phyloP scores from a whole-genome alignment of 371 early-diverging fungal species.

The Mucor irregularis region DNA sequence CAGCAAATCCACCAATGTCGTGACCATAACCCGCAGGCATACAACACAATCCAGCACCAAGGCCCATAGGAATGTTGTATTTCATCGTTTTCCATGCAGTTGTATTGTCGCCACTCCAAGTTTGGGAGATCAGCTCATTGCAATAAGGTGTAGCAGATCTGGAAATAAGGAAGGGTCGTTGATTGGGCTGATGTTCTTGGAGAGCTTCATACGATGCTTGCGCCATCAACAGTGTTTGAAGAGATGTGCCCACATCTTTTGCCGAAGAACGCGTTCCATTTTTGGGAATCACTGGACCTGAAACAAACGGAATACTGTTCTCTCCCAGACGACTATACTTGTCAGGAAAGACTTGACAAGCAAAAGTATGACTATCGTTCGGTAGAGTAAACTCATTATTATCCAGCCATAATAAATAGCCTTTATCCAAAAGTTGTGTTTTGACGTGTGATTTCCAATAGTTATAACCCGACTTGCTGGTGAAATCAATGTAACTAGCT shows the following conservation, averaged over 20 bases:
- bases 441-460: slow-evolving; percentile 56
- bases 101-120: slow-evolving; percentile 66
- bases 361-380: slow-evolving; percentile 43
- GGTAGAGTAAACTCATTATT: slow-evolving; percentile 62
- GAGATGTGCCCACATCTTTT: slow-evolving; percentile 38
- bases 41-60: slow-evolving; percentile 47
- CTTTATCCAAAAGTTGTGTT: slow-evolving; percentile 45
- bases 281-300: slow-evolving; percentile 6
- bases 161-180: slow-evolving; percentile 61
- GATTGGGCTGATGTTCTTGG: slow-evolving; percentile 27
- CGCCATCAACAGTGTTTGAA: slow-evolving; percentile 61
- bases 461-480: slow-evolving; percentile 45
- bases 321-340: not conserved
- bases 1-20: slow-evolving; percentile 66
- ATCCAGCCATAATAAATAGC: slow-evolving; percentile 63
- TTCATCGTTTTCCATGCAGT: slow-evolving; percentile 65
- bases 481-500: slow-evolving; percentile 61
- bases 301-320: not conserved
- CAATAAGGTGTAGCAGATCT: slow-evolving; percentile 54
- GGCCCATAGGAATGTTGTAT: slow-evolving; percentile 64
- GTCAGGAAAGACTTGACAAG: slow-evolving; percentile 27
- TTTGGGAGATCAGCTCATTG: slow-evolving; percentile 49
- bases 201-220: slow-evolving; percentile 59
- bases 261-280: not conserved
- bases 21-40: slow-evolving; percentile 61